Conservation (phyloP, 2,329 filamentous ascomycete genomes). For the Microcyclosporella mali region DNA sequence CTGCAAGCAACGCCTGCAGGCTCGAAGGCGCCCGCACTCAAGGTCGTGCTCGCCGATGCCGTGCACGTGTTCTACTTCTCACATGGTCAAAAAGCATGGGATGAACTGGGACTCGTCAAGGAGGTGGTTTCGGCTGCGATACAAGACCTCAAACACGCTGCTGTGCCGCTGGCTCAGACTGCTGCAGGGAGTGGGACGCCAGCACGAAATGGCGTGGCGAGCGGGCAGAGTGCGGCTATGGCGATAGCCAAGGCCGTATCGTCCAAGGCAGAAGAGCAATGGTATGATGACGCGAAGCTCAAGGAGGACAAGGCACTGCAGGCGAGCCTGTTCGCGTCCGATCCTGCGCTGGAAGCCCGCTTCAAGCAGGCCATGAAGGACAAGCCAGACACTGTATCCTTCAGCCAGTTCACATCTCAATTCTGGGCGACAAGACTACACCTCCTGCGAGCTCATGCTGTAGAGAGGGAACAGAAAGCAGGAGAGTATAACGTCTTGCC, state of each 20-base stretch:
- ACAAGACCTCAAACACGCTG: slow-evolving; percentile 60
- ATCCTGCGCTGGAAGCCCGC: slow-evolving; percentile 65
- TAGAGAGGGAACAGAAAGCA: slow-evolving; percentile 77
- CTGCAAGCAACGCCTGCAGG: slow-evolving; percentile 89
- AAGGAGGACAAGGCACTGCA: slow-evolving; percentile 76
- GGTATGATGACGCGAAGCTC: slow-evolving; percentile 76
- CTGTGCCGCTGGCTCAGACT: too few relatives aligned
- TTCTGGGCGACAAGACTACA: slow-evolving; percentile 92
- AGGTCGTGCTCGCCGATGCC: slow-evolving; percentile 73
- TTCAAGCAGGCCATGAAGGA: slow-evolving; percentile 79
- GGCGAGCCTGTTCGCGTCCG: slow-evolving; percentile 78
- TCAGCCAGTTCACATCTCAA: slow-evolving; percentile 76
- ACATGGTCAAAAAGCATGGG: slow-evolving; percentile 64
- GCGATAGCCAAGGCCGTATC: slow-evolving; percentile 67
- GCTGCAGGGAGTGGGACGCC: slow-evolving; percentile 17
- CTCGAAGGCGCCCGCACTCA: slow-evolving; percentile 87
- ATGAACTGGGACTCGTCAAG: slow-evolving; percentile 79
- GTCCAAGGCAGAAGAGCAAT: slow-evolving; percentile 48
- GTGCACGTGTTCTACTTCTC: slow-evolving; percentile 88
- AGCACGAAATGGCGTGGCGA: slow-evolving; percentile 13
- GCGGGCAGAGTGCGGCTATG: slow-evolving; percentile 51
- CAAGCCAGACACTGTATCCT: slow-evolving; percentile 77
- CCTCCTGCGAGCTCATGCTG: slow-evolving; percentile 80
- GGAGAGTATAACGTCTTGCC: slow-evolving; percentile 93
- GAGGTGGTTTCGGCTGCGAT: slow-evolving; percentile 75